Conservation (phyloP, 2,329 filamentous ascomycete species). For the Aureobasidium uvarum region DNA sequence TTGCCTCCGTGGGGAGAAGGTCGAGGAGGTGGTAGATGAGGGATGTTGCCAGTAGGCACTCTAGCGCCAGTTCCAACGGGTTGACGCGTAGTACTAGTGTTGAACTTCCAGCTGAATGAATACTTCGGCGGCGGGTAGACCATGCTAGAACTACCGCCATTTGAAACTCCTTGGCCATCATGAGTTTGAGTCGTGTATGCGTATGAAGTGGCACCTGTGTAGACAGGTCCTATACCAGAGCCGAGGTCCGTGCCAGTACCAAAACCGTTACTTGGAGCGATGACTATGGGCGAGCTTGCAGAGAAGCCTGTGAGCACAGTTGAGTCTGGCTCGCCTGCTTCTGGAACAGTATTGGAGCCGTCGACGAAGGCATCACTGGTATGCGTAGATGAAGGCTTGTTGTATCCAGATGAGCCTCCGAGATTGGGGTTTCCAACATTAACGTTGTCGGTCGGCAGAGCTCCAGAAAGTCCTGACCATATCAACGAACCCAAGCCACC, state of each 20-base stretch:
- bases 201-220: neutral
- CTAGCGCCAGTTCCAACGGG: neutral
- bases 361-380: neutral
- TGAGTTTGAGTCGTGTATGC: neutral
- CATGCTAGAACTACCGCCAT: neutral
- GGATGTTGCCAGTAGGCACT: neutral
- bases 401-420: neutral
- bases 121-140: neutral
- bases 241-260: neutral
- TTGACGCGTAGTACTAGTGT: slow-evolving; percentile 1
- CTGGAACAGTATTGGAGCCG: neutral
- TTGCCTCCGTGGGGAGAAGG: neutral
- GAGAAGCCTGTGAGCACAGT: neutral
- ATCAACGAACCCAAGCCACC: slow-evolving; percentile 5
- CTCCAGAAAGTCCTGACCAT: slow-evolving; percentile 18
- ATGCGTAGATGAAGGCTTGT: neutral
- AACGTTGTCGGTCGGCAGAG: neutral
- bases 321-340: neutral
- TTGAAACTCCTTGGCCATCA: neutral
- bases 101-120: slow-evolving; percentile 21
- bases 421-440: neutral
- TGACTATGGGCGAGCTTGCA: neutral
- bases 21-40: neutral
- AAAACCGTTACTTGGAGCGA: neutral
- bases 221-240: neutral